Base-by-base conservation (phyloP, 352 stramenopile species). In the Globisporangium alternatum region DNA sequence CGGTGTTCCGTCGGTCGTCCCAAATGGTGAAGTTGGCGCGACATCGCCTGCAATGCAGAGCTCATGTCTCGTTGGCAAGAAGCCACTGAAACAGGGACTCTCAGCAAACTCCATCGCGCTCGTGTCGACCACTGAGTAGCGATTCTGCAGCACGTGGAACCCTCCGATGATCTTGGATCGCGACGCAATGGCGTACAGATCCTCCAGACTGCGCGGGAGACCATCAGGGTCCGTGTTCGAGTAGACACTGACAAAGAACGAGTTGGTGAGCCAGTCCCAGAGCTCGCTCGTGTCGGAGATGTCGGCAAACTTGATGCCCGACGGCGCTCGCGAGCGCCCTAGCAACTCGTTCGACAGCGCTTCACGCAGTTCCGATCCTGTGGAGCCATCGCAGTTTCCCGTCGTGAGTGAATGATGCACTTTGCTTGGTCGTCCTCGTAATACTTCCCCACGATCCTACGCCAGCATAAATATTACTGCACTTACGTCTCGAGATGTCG, bases 221-320 rank as follows among this genome's bases (percentile, higher is more conserved):
- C 72, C 68, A 17, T 77, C 60, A 5, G 56, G 76, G 25, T 68
- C 71, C 0, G 56, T 77, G 0, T 58, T 56, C 8, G 60, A 17
- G 44, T 89, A 89, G 21, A 89, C 71, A 0, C 75, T 67, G 15
- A 59, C 54, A 3, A 91, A 51, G 28, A 89, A 76, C 41, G 77
- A 87, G 56, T 86, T 78, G 5, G 44, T 56, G 48, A 91, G 77
- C 80, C 82, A 91, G 39, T 83, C 66, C 78, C 77, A 91, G 43
- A 86, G 83, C 15, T 70, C 58, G 10, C 54, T 70, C 12, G 70
- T 10, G 21, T 72, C 81, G 22, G 71, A 22, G 54, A 91, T 86
- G 17, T 64, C 61, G 15, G 28, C 68, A 54, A 82, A 89, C 7
- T 74, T 74, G 56, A 80, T 60, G 2, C 60, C 76, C 0, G 72